Conservation (phyloP, 257 asterid species). For the Misopates orontium region DNA sequence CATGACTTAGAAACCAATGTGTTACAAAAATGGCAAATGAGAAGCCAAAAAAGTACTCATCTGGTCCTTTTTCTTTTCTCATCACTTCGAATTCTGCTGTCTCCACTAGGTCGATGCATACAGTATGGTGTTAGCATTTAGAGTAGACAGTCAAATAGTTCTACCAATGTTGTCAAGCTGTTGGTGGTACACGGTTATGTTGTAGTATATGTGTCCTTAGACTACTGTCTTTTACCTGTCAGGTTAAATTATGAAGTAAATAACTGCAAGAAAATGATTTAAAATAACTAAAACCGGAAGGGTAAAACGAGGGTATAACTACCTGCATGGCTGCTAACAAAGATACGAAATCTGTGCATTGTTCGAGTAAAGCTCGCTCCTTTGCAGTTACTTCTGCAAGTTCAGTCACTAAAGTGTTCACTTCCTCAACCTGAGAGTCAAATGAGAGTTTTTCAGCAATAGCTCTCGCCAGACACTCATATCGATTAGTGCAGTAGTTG, state of each 20-base stretch:
- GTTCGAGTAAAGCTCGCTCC: conserved; percentile 70
- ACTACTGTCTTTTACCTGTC: conserved; percentile 79
- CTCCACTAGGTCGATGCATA: conserved; percentile 30
- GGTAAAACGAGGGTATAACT: conserved; percentile 13
- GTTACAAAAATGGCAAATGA: conserved; percentile 41
- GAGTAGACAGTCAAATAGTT: conserved; percentile 44
- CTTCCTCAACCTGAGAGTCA: conserved; percentile 65
- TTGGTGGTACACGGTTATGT: conserved; percentile 55
- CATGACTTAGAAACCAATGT: conserved; percentile 25
- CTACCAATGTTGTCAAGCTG: conserved; percentile 49
- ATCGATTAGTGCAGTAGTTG: too few relatives aligned
- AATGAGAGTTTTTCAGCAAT: conserved; percentile 4
- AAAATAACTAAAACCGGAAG: neutral
- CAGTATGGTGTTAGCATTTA: conserved; percentile 52
- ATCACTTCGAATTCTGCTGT: conserved; percentile 30
- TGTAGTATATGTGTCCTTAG: conserved; percentile 80
- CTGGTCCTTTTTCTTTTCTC: conserved; percentile 26
- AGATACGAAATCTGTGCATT: conserved; percentile 62
- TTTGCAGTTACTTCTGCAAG: conserved; percentile 67
- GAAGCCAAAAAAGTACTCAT: conserved; percentile 42
- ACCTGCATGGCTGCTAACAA: conserved; percentile 76
- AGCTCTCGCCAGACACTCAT: too few relatives aligned
- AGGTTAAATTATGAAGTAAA: neutral
- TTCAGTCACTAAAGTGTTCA: conserved; percentile 59
- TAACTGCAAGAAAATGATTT: neutral